Evolutionary conservation across 2,329 filamentous ascomycete species (phyloP).

Genomic region (Myriosclerotinia curreyana): DNA sequence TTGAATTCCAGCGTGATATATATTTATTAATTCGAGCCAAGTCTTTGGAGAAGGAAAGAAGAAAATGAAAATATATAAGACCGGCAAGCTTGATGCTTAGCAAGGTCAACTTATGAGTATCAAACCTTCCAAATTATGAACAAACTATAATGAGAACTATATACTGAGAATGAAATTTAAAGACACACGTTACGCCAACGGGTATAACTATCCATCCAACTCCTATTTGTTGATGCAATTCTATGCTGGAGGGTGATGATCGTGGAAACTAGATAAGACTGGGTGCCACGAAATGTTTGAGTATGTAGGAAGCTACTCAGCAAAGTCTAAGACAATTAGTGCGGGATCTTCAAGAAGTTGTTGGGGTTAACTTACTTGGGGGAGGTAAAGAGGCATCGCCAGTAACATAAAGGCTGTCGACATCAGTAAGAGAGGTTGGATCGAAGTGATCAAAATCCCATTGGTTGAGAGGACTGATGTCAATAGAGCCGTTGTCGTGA

Average conservation of each 20-base stretch:
- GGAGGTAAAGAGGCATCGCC: background rate
- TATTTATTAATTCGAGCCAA: background rate
- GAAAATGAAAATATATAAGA: background rate
- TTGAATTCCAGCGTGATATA: background rate
- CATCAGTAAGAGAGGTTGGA: background rate
- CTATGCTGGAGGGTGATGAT: background rate
- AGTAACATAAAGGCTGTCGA: background rate
- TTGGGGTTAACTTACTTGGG: background rate
- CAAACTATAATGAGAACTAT: slow-evolving; percentile 4
- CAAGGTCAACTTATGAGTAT: background rate
- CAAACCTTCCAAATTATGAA: background rate
- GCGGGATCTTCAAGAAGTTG: background rate
- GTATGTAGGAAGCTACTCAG: background rate
- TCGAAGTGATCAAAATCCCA: background rate
- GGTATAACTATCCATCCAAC: slow-evolving; percentile 2
- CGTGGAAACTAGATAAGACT: background rate
- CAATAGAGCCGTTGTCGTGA: background rate
- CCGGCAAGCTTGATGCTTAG: slow-evolving; percentile 6
- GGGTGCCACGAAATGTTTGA: background rate
- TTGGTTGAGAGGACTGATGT: background rate
- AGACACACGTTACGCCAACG: background rate
- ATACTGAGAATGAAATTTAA: background rate
- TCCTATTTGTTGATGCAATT: background rate
- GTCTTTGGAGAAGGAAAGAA: background rate
- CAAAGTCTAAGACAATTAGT: background rate